Conservation (phyloP, 164 flowering plant genomes). For the Amborella trichopoda region DNA sequence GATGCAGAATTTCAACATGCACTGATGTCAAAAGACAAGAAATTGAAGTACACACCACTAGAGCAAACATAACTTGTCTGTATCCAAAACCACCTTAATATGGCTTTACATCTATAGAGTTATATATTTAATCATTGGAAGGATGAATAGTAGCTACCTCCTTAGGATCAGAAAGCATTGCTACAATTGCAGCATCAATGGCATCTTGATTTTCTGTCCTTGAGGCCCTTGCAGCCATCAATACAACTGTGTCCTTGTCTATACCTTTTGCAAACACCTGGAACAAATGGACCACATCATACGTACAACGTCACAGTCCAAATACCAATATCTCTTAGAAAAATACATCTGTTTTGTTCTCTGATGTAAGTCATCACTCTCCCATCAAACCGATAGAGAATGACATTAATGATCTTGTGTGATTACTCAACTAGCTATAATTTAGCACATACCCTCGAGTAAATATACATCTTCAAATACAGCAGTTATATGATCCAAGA, state of each 20-base stretch:
- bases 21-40: not conserved
- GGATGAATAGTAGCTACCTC: too few relatives aligned
- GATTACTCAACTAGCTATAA: not conserved
- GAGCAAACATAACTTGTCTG: not conserved
- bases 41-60: not conserved
- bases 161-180: constrained; percentile 52
- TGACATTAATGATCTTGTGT: not conserved
- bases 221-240: constrained; percentile 67
- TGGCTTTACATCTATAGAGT: too few relatives aligned
- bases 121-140: too few relatives aligned
- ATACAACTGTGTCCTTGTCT: constrained; percentile 43
- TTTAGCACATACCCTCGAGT: not conserved
- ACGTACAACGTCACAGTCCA: too few relatives aligned
- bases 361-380: not conserved
- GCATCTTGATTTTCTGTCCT: constrained; percentile 66
- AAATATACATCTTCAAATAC: too few relatives aligned
- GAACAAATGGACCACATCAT: constrained; percentile 1
- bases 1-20: not conserved
- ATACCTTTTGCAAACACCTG: constrained; percentile 44
- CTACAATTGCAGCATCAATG: constrained; percentile 49
- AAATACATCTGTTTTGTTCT: not conserved
- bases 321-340: not conserved
- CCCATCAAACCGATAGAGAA: not conserved
- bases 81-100: too few relatives aligned
- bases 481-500: too few relatives aligned